phyloP scores from a whole-genome alignment of 2,329 filamentous ascomycete species.

The Aspergillus transmontanensis region DNA sequence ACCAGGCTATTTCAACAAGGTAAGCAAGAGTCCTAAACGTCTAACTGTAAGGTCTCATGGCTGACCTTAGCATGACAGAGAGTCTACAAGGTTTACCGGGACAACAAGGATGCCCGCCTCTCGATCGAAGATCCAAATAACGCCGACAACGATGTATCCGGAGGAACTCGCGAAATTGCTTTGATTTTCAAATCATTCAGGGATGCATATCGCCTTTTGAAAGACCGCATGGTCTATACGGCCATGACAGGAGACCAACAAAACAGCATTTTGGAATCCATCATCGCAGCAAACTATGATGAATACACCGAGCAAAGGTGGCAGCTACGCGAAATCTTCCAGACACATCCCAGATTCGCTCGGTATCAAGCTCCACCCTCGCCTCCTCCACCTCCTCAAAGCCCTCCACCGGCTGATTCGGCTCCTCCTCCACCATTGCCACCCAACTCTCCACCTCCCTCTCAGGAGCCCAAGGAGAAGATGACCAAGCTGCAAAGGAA shows the following conservation, averaged over 20 bases:
- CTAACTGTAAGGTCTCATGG: background rate
- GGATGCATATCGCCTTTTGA: conserved; percentile 61
- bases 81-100: conserved; percentile 51
- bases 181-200: conserved; percentile 72
- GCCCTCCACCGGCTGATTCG: conserved; percentile 20
- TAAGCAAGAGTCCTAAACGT: conserved; percentile 33
- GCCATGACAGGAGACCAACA: conserved; percentile 24
- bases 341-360: conserved; percentile 41
- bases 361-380: conserved; percentile 28
- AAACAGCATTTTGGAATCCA: conserved; percentile 67
- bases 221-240: conserved; percentile 55
- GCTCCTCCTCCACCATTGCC: conserved; percentile 28
- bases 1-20: conserved; percentile 77
- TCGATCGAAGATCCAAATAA: conserved; percentile 94
- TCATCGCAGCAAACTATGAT: conserved; percentile 78
- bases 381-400: conserved; percentile 29
- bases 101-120: conserved; percentile 66
- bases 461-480: conserved; percentile 22
- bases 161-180: conserved; percentile 72
- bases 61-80: conserved; percentile 20
- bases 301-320: conserved; percentile 71
- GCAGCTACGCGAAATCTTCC: conserved; percentile 59
- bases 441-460: conserved; percentile 21
- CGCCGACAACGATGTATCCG: conserved; percentile 81
- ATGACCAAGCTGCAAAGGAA: conserved; percentile 30